Evolutionary conservation across 306 rosid species (phyloP).

Genomic region (Heteromeles arbutifolia): DNA sequence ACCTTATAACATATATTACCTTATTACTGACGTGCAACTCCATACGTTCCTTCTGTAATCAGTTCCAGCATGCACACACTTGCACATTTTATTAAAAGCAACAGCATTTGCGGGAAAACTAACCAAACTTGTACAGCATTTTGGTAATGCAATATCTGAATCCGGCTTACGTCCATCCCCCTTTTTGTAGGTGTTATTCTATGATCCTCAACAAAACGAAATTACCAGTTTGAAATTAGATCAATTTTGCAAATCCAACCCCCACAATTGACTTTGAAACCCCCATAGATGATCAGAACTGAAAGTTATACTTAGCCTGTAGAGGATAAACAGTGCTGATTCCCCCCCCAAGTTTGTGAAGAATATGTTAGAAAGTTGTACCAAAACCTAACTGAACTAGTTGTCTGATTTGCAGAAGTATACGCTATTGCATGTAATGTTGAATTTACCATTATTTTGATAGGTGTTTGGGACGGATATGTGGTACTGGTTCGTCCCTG

Average conservation of each 20-base stretch:
- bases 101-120: not conserved
- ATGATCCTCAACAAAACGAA: no score
- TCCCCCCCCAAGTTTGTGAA: not conserved
- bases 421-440: not conserved
- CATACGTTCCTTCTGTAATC: not conserved
- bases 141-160: not conserved
- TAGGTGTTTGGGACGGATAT: slow-evolving; percentile 63
- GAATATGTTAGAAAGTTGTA: not conserved
- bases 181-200: no score
- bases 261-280: not conserved
- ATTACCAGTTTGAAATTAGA: not conserved
- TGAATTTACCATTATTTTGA: slow-evolving; percentile 1
- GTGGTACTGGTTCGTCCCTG: slow-evolving; percentile 64
- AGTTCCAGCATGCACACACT: not conserved
- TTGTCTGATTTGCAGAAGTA: not conserved
- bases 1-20: not conserved
- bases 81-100: not conserved
- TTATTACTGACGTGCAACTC: not conserved
- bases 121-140: not conserved
- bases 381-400: not conserved
- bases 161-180: not conserved
- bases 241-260: not conserved
- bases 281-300: not conserved
- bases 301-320: not conserved
- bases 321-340: not conserved